Conservation (phyloP, 768 basidiomycete species). For the Heimioporus sp. region DNA sequence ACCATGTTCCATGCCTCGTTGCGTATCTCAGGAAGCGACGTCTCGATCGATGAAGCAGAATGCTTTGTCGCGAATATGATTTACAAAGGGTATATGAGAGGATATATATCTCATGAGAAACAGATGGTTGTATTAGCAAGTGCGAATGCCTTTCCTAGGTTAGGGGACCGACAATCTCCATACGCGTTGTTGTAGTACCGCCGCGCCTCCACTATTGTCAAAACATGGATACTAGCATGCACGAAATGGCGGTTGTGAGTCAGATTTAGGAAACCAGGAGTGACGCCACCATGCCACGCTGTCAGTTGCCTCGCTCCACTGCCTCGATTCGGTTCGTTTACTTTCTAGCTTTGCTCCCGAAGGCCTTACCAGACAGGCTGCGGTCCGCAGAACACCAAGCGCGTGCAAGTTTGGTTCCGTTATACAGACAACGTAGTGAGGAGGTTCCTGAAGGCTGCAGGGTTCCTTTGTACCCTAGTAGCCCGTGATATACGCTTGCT, state of each 20-base stretch:
- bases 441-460: no score
- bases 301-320: conserved; percentile 7
- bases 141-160: conserved; percentile 75
- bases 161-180: conserved; percentile 61
- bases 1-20: conserved; percentile 79
- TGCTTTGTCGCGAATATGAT: conserved; percentile 96
- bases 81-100: conserved; percentile 87
- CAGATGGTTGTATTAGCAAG: conserved; percentile 89
- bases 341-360: no score
- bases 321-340: no score
- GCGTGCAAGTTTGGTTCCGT: no score
- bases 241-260: no score
- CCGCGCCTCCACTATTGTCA: not conserved
- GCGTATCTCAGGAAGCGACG: conserved; percentile 64
- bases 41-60: conserved; percentile 81
- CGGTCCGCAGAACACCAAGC: no score
- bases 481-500: no score
- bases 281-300: conserved; percentile 51
- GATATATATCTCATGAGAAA: conserved; percentile 95
- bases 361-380: no score
- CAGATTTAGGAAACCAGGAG: not conserved
- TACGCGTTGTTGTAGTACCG: conserved; percentile 28
- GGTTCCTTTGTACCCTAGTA: no score
- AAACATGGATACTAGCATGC: no score
- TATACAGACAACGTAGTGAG: no score